phyloP scores from a whole-genome alignment of 139 green algal species.

The Chlamydomonas sphaeroides region DNA sequence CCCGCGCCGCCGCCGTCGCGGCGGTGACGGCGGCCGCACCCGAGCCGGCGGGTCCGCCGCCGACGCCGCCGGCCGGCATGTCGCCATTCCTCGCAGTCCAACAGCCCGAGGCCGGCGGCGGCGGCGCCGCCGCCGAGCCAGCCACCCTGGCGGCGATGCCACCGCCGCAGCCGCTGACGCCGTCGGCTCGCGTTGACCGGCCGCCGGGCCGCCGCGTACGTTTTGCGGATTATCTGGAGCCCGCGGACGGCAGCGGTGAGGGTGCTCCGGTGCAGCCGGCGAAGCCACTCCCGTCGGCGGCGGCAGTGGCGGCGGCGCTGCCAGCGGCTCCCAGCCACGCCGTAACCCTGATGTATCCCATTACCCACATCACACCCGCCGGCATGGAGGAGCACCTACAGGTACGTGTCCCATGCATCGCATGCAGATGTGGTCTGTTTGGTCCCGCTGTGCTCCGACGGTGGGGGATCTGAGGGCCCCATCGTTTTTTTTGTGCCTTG shows the following conservation, averaged over 20 bases:
- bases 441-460: no score
- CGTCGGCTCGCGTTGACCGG: no score
- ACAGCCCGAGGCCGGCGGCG: not conserved
- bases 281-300: not conserved
- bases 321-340: not conserved
- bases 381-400: constrained; percentile 37
- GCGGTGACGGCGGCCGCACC: not conserved
- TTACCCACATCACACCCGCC: constrained; percentile 17
- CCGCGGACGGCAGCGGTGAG: no score
- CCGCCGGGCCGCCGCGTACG: no score
- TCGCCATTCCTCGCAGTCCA: constrained; percentile 10
- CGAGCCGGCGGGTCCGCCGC: not conserved
- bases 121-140: not conserved
- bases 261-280: no score
- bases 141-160: no score
- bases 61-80: no score
- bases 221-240: no score
- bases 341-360: constrained; percentile 17
- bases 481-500: no score
- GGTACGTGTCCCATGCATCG: no score
- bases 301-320: not conserved
- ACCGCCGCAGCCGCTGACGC: not conserved
- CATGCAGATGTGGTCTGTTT: no score
- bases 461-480: no score
- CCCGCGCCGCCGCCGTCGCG: not conserved